Evolutionary conservation across 306 rosid species (phyloP), one percentile per base, ranked within the genome.

Genomic region (Medicago ruthenica): DNA sequence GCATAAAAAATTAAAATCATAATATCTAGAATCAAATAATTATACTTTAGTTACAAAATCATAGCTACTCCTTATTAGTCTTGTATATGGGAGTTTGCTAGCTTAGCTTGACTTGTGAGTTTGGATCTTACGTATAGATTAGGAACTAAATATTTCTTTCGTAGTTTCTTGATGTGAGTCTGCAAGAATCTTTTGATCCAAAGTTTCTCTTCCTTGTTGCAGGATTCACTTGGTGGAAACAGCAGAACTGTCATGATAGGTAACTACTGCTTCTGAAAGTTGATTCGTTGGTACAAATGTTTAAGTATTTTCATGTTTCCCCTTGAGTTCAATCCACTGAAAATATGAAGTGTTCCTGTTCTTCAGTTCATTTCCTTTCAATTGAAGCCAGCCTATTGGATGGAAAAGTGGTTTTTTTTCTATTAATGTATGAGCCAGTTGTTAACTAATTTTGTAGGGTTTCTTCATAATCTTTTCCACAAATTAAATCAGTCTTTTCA

Each of bases 161-260:
- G 61, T 80, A 31, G 50, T 76, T 83, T 76, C 66, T 60, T 45
- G 18, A 36, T 67, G 42, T 54, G 77, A 16, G 37, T 77, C 62
- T 68, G 67, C 27, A 17, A 60, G 75, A 73, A 51, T 77, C 67
- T 81, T 68, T 71, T 84, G 69, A 81, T 77, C 71, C 42, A 12
- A 48, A 67, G 47, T 64, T 34, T 9, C 77, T 77, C 37, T 14
- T 75, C 81, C 67, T 67, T 47, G 75, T 79, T 83, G 82, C 92
- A 91, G 97, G 97, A 91, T 83, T 91, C 97, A 71, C 94, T 91
- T 40, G 97, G 97, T 70, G 97, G 97, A 83, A 91, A 89, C 86
- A 91, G 94, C 88, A 91, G 86, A 84, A 89, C 97, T 53, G 89
- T 91, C 66, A 91, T 91, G 97, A 89, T 91, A 89, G 97, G 97